phyloP scores from a whole-genome alignment of 176 grass and related monocot species.

The Guadua angustifolia region DNA sequence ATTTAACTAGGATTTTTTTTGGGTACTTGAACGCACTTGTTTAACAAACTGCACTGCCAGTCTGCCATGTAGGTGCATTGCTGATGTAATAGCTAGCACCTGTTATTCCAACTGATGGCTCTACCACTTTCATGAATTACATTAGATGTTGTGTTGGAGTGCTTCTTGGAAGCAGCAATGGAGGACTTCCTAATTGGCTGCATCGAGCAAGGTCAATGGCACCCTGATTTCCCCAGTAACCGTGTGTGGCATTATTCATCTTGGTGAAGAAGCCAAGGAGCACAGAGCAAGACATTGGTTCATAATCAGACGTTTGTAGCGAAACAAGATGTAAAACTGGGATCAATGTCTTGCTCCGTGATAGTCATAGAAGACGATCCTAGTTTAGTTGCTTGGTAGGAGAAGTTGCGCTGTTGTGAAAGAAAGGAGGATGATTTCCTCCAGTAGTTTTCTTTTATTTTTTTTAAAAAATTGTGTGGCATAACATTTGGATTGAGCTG shows the following conservation, averaged over 20 bases:
- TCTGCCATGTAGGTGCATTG: neutral
- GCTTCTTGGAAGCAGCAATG: slow-evolving; percentile 82
- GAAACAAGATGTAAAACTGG: neutral
- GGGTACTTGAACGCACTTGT: neutral
- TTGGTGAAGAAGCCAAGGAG: slow-evolving; percentile 57
- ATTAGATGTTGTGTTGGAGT: slow-evolving; percentile 81
- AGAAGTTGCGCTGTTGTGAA: neutral
- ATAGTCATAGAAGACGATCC: neutral
- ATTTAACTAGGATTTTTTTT: neutral
- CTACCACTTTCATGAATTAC: neutral
- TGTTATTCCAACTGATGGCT: neutral
- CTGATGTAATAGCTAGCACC: neutral
- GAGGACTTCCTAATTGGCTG: slow-evolving; percentile 70
- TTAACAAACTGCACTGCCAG: neutral
- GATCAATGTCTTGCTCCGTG: too few relatives aligned
- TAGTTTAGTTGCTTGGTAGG: neutral
- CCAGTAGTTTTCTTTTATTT: neutral
- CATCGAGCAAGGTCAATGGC: slow-evolving; percentile 85
- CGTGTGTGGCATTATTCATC: slow-evolving; percentile 84
- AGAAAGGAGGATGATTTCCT: neutral
- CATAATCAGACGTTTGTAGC: neutral
- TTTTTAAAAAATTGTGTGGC: neutral
- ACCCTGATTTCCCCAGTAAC: slow-evolving; percentile 76
- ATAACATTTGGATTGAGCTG: neutral
- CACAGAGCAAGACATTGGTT: slow-evolving; percentile 9